Percentiles rank a stretch among this genome's conserved stretches.
These are phyloP conservation scores for Gaillardinia entomophila DNA, from an alignment of 805 yeast species.

Conservation along the genomic window DNA sequence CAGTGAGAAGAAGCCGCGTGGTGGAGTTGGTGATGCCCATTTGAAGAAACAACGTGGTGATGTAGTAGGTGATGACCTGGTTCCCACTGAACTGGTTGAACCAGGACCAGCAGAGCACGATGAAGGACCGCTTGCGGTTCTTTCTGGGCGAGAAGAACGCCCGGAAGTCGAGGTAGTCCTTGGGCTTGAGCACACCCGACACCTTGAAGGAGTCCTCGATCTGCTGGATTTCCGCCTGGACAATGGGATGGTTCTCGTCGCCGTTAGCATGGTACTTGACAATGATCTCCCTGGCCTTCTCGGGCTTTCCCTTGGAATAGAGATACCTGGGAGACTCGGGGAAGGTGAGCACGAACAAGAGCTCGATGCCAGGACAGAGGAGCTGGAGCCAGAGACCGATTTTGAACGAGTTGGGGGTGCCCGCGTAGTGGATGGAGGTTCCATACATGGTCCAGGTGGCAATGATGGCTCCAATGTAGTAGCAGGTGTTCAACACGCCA, in stretches of 20 bases:
- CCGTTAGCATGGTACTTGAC: slow-evolving; percentile 2
- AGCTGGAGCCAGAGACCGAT: slow-evolving; percentile 9
- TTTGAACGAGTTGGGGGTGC: slow-evolving; percentile 4
- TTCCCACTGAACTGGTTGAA: slow-evolving; percentile 1
- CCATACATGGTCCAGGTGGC: slow-evolving; percentile 1
- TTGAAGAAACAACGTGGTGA: background rate
- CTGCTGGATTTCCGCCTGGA: background rate
- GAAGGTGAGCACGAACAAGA: background rate
- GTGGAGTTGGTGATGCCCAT: slow-evolving; percentile 1
- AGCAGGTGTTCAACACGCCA: background rate
- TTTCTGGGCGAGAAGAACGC: background rate
- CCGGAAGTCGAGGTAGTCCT: background rate
- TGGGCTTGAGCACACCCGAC: background rate
- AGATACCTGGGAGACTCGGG: slow-evolving; percentile 1
- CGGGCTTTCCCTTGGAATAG: background rate
- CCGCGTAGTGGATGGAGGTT: background rate
- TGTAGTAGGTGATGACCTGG: slow-evolving; percentile 1
- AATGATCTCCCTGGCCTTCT: slow-evolving; percentile 1
- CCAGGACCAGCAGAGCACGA: slow-evolving; percentile 1
- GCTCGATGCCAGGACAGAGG: slow-evolving; percentile 8
- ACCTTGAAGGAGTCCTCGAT: background rate
- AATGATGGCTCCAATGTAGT: slow-evolving; percentile 1
- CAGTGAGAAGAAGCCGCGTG: background rate
- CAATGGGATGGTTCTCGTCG: background rate
- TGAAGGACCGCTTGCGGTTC: background rate